Conservation (phyloP, 352 stramenopile genomes). For the Pythium aristosporum region DNA sequence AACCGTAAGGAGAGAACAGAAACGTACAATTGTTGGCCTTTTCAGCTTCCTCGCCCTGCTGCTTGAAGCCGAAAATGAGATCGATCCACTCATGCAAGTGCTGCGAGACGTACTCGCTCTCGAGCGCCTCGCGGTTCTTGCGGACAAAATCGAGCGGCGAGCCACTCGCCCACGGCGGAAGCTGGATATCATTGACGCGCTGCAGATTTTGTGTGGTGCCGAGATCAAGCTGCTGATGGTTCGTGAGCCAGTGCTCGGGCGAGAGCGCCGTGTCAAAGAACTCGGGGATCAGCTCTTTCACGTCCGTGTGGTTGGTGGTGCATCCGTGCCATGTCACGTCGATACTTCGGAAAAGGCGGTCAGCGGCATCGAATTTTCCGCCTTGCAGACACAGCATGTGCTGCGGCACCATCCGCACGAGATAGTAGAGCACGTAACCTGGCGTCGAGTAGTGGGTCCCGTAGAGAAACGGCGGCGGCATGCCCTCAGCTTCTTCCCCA, state of each 20-base stretch:
- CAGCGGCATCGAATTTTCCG: slow-evolving; percentile 97
- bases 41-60: slow-evolving; percentile 67
- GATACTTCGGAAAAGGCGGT: slow-evolving; percentile 97
- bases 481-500: slow-evolving; percentile 68
- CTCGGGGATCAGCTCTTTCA: slow-evolving; percentile 99
- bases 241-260: slow-evolving; percentile 92
- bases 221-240: slow-evolving; percentile 95
- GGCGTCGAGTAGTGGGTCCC: slow-evolving; percentile 93
- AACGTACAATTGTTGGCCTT: slow-evolving; percentile 76
- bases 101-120: slow-evolving; percentile 70
- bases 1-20: neutral
- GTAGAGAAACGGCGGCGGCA: slow-evolving; percentile 95
- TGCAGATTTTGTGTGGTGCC: slow-evolving; percentile 80
- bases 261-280: slow-evolving; percentile 92
- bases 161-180: slow-evolving; percentile 94
- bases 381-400: slow-evolving; percentile 97
- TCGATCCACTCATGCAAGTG: slow-evolving; percentile 85
- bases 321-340: slow-evolving; percentile 89
- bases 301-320: slow-evolving; percentile 89
- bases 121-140: slow-evolving; percentile 66
- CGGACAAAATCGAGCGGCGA: slow-evolving; percentile 69
- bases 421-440: slow-evolving; percentile 98
- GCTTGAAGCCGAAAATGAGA: slow-evolving; percentile 82
- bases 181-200: slow-evolving; percentile 91
- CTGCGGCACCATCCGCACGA: slow-evolving; percentile 95